Percentiles rank a stretch among this genome's conserved stretches.
phyloP scores from a whole-genome alignment of 768 basidiomycete genomes.

The Trametes cubensis region DNA sequence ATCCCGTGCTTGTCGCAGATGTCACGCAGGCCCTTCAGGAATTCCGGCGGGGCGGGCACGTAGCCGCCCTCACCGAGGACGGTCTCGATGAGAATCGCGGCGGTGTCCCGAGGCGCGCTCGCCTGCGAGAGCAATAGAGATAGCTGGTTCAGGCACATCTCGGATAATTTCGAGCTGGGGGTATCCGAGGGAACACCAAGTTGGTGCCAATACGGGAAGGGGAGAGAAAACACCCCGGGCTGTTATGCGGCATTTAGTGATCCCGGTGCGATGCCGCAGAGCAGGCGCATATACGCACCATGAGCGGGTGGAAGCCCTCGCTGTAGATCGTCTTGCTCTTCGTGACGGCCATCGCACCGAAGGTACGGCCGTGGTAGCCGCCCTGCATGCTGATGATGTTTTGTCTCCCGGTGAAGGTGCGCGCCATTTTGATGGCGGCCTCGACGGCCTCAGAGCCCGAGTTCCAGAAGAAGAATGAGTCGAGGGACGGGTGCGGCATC shows the following conservation, averaged over 20 bases:
- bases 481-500: conserved; percentile 89
- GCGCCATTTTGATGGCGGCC: conserved; percentile 85
- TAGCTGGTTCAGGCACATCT: conserved; percentile 75
- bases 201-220: conserved; percentile 96
- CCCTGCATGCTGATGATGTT: conserved; percentile 94
- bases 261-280: background rate
- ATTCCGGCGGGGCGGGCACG: conserved; percentile 81
- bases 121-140: conserved; percentile 81
- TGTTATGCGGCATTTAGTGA: conserved; percentile 33
- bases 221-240: conserved; percentile 81
- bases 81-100: conserved; percentile 92
- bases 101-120: conserved; percentile 81
- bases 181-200: conserved; percentile 59
- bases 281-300: conserved; percentile 53
- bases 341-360: conserved; percentile 92
- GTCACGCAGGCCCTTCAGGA: conserved; percentile 74
- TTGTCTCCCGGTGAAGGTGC: conserved; percentile 74
- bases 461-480: conserved; percentile 98
- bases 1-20: conserved; percentile 90
- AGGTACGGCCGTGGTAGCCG: conserved; percentile 91
- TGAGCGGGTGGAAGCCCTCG: conserved; percentile 74
- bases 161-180: conserved; percentile 56
- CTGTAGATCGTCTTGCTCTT: conserved; percentile 92
- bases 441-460: conserved; percentile 95
- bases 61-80: conserved; percentile 96